A percentile compares a stretch with the other conserved stretches of the same genome.
These are phyloP conservation scores for Pleurotus cornucopiae DNA, from an alignment of 768 basidiomycete genomes.

Conservation along the genomic window DNA sequence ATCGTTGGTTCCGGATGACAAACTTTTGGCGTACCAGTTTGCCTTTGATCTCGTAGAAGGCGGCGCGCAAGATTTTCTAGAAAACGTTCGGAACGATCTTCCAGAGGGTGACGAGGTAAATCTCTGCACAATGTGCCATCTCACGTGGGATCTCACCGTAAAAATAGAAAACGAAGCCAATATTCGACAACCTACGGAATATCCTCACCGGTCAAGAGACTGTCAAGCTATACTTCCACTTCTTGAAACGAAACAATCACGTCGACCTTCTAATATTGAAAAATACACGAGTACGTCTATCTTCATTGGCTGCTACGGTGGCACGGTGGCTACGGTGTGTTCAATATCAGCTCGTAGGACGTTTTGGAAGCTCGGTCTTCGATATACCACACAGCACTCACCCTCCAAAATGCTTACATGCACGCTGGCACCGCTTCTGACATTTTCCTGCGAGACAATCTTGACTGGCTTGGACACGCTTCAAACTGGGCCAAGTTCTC, in stretches of 20 bases:
- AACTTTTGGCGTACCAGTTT: slow-evolving; percentile 86
- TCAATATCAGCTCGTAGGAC: slow-evolving; percentile 46
- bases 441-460: slow-evolving; percentile 87
- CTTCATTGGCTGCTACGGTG: neutral
- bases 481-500: slow-evolving; percentile 99
- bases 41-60: slow-evolving; percentile 95
- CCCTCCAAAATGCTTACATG: slow-evolving; percentile 96
- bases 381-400: slow-evolving; percentile 95
- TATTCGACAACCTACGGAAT: slow-evolving; percentile 71
- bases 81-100: slow-evolving; percentile 63
- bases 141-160: slow-evolving; percentile 4
- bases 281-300: slow-evolving; percentile 70
- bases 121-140: slow-evolving; percentile 2
- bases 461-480: slow-evolving; percentile 94
- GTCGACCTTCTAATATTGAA: slow-evolving; percentile 89
- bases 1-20: slow-evolving; percentile 66
- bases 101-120: slow-evolving; percentile 66
- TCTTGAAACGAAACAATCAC: slow-evolving; percentile 92
- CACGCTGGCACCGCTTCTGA: slow-evolving; percentile 98
- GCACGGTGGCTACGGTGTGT: neutral
- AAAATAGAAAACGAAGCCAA: slow-evolving; percentile 49
- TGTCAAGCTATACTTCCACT: slow-evolving; percentile 91
- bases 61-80: slow-evolving; percentile 89
- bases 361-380: slow-evolving; percentile 90
- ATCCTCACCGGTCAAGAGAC: slow-evolving; percentile 91